Conservation (phyloP, 306 rosid species). For the Cicer arietinum region DNA sequence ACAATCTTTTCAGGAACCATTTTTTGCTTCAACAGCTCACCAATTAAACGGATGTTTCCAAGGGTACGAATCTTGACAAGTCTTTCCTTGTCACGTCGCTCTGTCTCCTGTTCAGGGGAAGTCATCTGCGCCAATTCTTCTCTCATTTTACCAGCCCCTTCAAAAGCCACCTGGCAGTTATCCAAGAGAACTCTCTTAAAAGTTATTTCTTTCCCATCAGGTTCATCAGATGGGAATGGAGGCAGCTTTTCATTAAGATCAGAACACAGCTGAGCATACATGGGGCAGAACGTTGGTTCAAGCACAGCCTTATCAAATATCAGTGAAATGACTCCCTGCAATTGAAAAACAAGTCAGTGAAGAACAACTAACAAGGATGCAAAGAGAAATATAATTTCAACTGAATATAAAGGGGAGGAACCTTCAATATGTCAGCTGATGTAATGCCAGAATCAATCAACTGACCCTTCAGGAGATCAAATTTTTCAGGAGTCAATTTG, state of each 20-base stretch:
- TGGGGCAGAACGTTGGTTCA: constrained; percentile 98
- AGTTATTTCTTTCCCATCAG: constrained; percentile 85
- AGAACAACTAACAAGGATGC: constrained; percentile 20
- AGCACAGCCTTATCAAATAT: constrained; percentile 98
- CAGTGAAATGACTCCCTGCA: constrained; percentile 89
- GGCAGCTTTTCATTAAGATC: constrained; percentile 92
- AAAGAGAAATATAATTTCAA: background rate
- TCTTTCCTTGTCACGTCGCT: constrained; percentile 87
- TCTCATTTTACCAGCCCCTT: constrained; percentile 84
- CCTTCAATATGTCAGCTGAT: constrained; percentile 94
- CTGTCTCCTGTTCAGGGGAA: constrained; percentile 86
- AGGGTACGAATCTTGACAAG: constrained; percentile 86
- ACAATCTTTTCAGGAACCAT: constrained; percentile 98
- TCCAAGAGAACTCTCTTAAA: constrained; percentile 88
- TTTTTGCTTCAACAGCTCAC: constrained; percentile 98
- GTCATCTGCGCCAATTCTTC: constrained; percentile 85
- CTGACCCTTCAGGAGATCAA: constrained; percentile 97
- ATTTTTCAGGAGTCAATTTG: constrained; percentile 98
- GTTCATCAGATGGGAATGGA: constrained; percentile 86
- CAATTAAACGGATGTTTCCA: constrained; percentile 93
- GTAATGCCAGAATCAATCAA: constrained; percentile 91
- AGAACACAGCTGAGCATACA: constrained; percentile 87
- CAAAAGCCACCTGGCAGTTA: constrained; percentile 97
- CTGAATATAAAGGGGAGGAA: constrained; percentile 29
- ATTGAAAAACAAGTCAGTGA: constrained; percentile 41